Base-by-base conservation (phyloP, 768 basidiomycete genomes). In the Calvatia gigantea region DNA sequence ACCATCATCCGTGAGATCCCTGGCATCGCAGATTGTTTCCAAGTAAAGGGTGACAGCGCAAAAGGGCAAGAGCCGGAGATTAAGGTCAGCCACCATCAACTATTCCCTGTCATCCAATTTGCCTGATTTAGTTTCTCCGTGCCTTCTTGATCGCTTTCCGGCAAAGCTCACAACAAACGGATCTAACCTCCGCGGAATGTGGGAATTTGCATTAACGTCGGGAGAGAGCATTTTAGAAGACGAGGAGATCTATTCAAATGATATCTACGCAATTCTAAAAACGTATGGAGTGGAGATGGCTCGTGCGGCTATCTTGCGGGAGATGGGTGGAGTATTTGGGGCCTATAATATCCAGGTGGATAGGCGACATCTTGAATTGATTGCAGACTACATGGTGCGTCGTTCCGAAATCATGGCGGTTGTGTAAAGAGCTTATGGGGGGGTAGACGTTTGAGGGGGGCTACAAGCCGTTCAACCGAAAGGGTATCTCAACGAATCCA, bases 271-370 rank as follows among this genome's bases (percentile, higher is more conserved):
- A 14, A 86, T 94, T 49, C 75, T 98, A 37, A 84, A 84, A 64
- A 90, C 94, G 0, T 98, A 98, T 67, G 97, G 97, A 32, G 95
- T 99, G 9, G 97, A 99, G 73, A 94, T 95, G 76, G 97, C 95
- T 25, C 85, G 97, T 21, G 83, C 87, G 11, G 84, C 90, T 6
- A 96, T 99, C 67, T 79, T 99, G 61, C 82, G 81, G 49, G 97
- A 99, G 72, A 89, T 99, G 73, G 81, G 87, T 46, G 85, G 84
- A 17, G 93, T 99, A 39, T 99, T 99, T 70, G 86, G 84, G 5
- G 93, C 87, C 2, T 99, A 99, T 76, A 95, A 87, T 65, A 99
- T 99, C 64, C 90, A 91, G 57, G 96, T 99, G 56, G 88, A 98
- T 71, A 82, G 82, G 60, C 84, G 97, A 44, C 97, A 99, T 75